Conservation (phyloP, 2,329 filamentous ascomycete genomes). For the Kalaharituber pfeilii region DNA sequence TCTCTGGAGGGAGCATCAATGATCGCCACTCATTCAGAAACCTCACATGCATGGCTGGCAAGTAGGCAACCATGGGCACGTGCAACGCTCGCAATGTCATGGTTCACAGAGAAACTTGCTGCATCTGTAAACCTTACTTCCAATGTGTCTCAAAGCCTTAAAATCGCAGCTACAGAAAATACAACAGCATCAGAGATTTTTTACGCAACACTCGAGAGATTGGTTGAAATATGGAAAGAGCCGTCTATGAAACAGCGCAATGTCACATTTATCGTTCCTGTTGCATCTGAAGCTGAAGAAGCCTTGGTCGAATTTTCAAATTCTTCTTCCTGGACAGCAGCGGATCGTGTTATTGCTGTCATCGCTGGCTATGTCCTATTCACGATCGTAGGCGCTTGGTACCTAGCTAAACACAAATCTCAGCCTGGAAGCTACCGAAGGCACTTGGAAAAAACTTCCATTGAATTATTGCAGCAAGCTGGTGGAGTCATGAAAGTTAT, state of each 20-base stretch:
- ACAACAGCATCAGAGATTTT: neutral
- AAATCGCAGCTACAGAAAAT: neutral
- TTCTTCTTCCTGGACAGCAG: constrained; percentile 29
- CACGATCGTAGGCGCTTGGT: constrained; percentile 55
- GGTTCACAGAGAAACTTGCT: neutral
- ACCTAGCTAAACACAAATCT: constrained; percentile 41
- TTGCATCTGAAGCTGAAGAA: neutral
- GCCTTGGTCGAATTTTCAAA: constrained; percentile 7
- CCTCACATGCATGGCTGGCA: neutral
- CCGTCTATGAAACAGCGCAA: neutral
- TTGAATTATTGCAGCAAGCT: constrained; percentile 76
- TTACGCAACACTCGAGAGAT: neutral
- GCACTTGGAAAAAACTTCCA: constrained; percentile 52
- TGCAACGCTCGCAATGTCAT: neutral
- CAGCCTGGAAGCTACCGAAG: constrained; percentile 34
- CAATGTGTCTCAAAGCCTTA: neutral
- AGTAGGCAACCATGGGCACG: neutral
- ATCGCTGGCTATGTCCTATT: constrained; percentile 65
- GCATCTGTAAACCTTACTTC: neutral
- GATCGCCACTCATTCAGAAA: neutral
- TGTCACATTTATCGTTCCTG: neutral
- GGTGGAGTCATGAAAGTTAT: constrained; percentile 97
- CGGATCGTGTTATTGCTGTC: constrained; percentile 53
- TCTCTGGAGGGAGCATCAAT: neutral
- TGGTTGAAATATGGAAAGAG: neutral